These are phyloP conservation scores for Bretziella fagacearum DNA, from an alignment of 2,329 filamentous ascomycete genomes.

Conservation along the genomic window DNA sequence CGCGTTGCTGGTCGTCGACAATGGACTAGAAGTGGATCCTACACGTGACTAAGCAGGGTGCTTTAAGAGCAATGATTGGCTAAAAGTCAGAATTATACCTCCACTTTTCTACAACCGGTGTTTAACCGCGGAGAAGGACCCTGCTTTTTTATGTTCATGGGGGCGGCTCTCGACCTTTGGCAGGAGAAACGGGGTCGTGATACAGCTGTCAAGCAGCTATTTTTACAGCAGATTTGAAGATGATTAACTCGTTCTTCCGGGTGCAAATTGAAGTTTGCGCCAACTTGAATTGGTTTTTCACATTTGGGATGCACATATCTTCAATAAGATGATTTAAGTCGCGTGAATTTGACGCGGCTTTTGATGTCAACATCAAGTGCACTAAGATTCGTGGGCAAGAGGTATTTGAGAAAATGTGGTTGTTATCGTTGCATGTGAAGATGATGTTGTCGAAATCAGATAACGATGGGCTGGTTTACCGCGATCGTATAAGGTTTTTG, in stretches of 20 bases:
- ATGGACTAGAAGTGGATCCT: slow-evolving; percentile 5
- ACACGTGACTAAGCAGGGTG: slow-evolving; percentile 7
- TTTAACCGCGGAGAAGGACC: slow-evolving; percentile 8
- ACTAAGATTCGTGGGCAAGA: neutral
- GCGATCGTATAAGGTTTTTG: neutral
- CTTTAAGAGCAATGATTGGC: slow-evolving; percentile 4
- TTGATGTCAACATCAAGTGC: slow-evolving; percentile 3
- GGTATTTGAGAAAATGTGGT: neutral
- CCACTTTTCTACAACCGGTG: neutral
- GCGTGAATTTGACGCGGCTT: slow-evolving; percentile 12
- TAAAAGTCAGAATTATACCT: neutral
- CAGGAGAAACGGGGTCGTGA: slow-evolving; percentile 10
- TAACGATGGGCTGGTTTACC: no score
- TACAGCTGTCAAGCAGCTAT: slow-evolving; percentile 6
- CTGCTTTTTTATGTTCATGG: slow-evolving; percentile 2
- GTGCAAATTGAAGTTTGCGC: slow-evolving; percentile 8
- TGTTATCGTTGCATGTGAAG: neutral
- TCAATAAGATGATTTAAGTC: slow-evolving; percentile 1
- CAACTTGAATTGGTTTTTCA: slow-evolving; percentile 11
- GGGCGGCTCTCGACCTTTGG: neutral
- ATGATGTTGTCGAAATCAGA: neutral
- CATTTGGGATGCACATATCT: neutral
- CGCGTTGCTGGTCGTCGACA: slow-evolving; percentile 12
- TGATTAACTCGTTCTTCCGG: neutral
- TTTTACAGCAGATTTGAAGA: slow-evolving; percentile 1